phyloP scores from a whole-genome alignment of 2,329 filamentous ascomycete genomes.

The Trichoderma aggressivum region DNA sequence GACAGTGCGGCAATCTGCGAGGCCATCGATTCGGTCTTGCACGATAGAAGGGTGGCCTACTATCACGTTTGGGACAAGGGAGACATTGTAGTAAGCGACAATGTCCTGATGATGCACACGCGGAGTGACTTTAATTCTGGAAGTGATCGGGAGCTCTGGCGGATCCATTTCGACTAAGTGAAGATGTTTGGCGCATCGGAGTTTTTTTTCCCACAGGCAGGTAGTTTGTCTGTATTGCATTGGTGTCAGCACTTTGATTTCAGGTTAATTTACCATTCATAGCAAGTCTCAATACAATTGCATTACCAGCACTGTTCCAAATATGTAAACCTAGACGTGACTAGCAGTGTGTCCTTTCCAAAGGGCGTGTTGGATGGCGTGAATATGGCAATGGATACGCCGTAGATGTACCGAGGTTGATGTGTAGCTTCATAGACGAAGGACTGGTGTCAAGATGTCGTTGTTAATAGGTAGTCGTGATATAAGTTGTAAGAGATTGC shows the following conservation, averaged over 20 bases:
- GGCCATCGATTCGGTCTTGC: conserved; percentile 41
- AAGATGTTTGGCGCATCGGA: neutral
- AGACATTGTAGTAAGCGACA: conserved; percentile 53
- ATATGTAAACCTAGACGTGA: neutral
- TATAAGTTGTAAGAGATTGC: neutral
- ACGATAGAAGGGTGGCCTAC: conserved; percentile 49
- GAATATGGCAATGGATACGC: neutral
- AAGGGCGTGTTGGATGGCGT: neutral
- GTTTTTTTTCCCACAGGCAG: neutral
- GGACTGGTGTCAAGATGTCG: neutral
- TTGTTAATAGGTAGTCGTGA: neutral
- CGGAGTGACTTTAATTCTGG: conserved; percentile 44
- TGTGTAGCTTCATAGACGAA: neutral
- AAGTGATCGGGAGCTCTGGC: conserved; percentile 46
- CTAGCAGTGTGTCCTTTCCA: neutral
- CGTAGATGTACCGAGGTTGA: neutral
- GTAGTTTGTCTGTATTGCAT: neutral
- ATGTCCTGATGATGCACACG: conserved; percentile 48
- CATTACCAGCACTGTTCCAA: neutral
- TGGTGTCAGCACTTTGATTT: neutral
- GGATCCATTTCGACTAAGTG: conserved; percentile 46
- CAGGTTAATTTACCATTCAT: neutral
- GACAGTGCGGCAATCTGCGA: conserved; percentile 38
- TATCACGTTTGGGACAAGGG: conserved; percentile 54
- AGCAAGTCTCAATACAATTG: neutral